A percentile compares a stretch with the other conserved stretches of the same genome.
These are phyloP conservation scores for Hypoxylon lenormandii DNA, from an alignment of 495 filamentous ascomycete genomes.

Conservation along the genomic window DNA sequence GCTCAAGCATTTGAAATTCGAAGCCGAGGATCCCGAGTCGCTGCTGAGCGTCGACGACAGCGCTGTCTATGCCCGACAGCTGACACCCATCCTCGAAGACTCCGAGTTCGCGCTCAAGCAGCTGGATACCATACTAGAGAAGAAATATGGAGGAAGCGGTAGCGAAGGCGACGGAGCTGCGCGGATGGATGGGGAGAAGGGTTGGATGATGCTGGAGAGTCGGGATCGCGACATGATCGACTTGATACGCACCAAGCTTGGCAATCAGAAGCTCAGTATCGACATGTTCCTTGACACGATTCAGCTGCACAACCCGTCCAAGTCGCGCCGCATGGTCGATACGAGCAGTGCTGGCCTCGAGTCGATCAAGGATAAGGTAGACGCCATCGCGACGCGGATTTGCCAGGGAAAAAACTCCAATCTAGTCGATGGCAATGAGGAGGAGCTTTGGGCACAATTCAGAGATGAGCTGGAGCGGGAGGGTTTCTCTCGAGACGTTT, in stretches of 20 bases:
- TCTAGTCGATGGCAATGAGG: slow-evolving; percentile 57
- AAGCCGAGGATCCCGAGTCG: slow-evolving; percentile 63
- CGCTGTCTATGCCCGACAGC: slow-evolving; percentile 56
- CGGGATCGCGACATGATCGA: slow-evolving; percentile 54
- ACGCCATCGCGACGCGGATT: slow-evolving; percentile 62
- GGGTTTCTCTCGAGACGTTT: slow-evolving; percentile 64
- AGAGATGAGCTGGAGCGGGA: slow-evolving; percentile 63
- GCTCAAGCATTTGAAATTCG: slow-evolving; percentile 62
- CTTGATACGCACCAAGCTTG: slow-evolving; percentile 53
- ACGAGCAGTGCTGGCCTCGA: slow-evolving; percentile 52
- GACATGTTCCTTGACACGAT: slow-evolving; percentile 63
- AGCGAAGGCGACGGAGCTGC: slow-evolving; percentile 24
- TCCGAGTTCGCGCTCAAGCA: slow-evolving; percentile 63
- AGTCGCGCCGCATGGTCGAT: slow-evolving; percentile 47
- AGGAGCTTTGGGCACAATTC: slow-evolving; percentile 67
- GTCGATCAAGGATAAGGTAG: slow-evolving; percentile 63
- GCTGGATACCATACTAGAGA: slow-evolving; percentile 60
- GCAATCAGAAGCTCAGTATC: slow-evolving; percentile 57
- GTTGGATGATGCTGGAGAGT: slow-evolving; percentile 48
- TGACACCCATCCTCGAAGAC: slow-evolving; percentile 62
- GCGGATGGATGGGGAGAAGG: slow-evolving; percentile 46
- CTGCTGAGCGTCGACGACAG: slow-evolving; percentile 55
- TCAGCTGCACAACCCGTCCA: slow-evolving; percentile 57
- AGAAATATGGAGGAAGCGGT: slow-evolving; percentile 44
- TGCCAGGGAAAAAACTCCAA: slow-evolving; percentile 55